phyloP scores from a whole-genome alignment of 176 grass and related monocot genomes.

The Otatea glauca region DNA sequence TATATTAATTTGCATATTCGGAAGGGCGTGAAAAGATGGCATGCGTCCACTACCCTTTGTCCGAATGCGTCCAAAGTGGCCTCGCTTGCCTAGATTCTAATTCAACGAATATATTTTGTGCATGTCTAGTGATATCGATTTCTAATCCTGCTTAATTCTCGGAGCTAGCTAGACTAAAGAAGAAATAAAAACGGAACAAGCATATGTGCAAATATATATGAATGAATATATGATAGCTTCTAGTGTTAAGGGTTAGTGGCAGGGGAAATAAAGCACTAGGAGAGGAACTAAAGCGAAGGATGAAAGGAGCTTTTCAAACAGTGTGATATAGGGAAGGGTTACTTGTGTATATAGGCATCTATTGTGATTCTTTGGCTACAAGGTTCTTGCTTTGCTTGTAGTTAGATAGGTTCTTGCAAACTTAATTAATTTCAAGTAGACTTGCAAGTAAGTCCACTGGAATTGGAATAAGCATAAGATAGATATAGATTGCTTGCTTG shows the following conservation, averaged over 20 bases:
- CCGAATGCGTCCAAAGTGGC: constrained; percentile 51
- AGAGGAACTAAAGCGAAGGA: constrained; percentile 45
- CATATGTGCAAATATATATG: constrained; percentile 43
- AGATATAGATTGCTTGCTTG: not conserved
- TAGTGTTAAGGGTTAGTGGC: constrained; percentile 20
- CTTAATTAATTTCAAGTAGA: not conserved
- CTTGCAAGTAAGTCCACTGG: constrained; percentile 44
- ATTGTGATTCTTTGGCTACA: constrained; percentile 42
- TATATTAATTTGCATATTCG: constrained; percentile 55
- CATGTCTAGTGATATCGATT: constrained; percentile 28
- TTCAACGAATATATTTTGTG: constrained; percentile 41
- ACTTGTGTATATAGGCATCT: constrained; percentile 32
- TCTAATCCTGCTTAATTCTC: constrained; percentile 31
- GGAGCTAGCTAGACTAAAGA: not conserved
- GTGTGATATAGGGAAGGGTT: constrained; percentile 24
- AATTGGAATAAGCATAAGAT: constrained; percentile 36
- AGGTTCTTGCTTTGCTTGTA: constrained; percentile 21
- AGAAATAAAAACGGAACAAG: constrained; percentile 31
- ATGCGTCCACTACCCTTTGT: constrained; percentile 58
- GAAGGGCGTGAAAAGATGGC: constrained; percentile 48
- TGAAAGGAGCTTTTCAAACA: constrained; percentile 48
- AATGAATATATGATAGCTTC: constrained; percentile 23
- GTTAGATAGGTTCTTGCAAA: constrained; percentile 18
- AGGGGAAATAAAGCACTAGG: constrained; percentile 40
- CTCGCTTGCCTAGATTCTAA: constrained; percentile 57